A percentile compares a stretch with the other conserved stretches of the same genome.
These are phyloP conservation scores for Lactuca sativa DNA, from an alignment of 129 eudicot genomes.

Conservation along the genomic window DNA sequence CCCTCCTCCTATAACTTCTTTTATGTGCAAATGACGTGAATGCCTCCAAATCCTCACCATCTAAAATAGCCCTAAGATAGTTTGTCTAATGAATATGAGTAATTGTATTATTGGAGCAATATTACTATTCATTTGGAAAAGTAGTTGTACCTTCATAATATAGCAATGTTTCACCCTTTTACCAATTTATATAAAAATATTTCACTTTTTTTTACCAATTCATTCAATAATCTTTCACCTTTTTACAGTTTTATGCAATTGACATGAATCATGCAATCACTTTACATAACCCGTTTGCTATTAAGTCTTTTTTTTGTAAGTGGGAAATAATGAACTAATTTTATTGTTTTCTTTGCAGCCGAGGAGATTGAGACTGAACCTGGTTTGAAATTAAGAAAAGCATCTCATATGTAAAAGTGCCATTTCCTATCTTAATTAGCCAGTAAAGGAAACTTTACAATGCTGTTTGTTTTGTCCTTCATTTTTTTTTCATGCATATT, in stretches of 20 bases:
- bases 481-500: not conserved
- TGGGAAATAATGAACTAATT: not conserved
- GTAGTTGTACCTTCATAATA: too few species aligned
- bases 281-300: too few species aligned
- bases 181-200: not conserved
- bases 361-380: constrained; percentile 33
- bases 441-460: not conserved
- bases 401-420: not conserved
- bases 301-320: not conserved
- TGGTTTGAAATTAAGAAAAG: constrained; percentile 18
- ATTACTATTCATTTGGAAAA: too few species aligned
- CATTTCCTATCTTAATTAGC: too few species aligned
- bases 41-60: too few species aligned
- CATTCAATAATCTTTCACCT: not conserved
- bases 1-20: too few species aligned
- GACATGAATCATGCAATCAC: too few species aligned
- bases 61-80: too few species aligned
- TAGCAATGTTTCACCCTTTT: not conserved
- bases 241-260: not conserved
- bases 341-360: constrained; percentile 22
- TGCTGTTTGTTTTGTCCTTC: not conserved
- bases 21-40: too few species aligned
- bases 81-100: too few species aligned
- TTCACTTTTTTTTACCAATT: not conserved
- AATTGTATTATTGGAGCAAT: too few species aligned